phyloP scores from a whole-genome alignment of 345 rosid genomes.

The Citrus glauca region DNA sequence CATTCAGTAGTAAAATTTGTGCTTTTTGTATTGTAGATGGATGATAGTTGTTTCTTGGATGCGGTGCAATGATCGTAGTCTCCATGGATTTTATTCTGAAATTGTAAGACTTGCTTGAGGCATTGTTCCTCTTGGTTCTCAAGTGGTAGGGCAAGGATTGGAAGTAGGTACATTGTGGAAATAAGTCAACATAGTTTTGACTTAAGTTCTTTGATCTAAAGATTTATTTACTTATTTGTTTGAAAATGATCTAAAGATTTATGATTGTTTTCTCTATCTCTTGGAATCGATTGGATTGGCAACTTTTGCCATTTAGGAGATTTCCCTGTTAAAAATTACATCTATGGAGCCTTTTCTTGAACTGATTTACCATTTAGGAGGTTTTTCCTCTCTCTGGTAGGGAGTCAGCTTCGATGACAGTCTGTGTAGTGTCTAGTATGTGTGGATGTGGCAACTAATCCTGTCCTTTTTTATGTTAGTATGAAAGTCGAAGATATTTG shows the following conservation, averaged over 20 bases:
- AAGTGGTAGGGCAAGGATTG: background rate
- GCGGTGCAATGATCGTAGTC: constrained; percentile 19
- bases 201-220: background rate
- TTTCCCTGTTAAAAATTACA: too few species aligned
- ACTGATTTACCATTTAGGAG: too few species aligned
- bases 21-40: constrained; percentile 53
- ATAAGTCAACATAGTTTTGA: background rate
- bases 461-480: background rate
- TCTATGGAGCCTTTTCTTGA: too few species aligned
- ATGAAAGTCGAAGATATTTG: too few species aligned
- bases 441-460: background rate
- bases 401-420: background rate
- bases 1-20: constrained; percentile 10
- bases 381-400: background rate
- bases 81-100: constrained; percentile 17
- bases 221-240: background rate
- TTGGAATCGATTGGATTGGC: background rate
- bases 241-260: background rate
- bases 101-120: constrained; percentile 12
- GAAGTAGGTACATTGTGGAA: constrained; percentile 11
- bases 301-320: background rate
- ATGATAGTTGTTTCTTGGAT: constrained; percentile 39
- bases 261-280: background rate
- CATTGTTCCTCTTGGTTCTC: constrained; percentile 8
- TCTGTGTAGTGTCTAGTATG: background rate